Evolutionary conservation across 371 early-diverging fungal genomes (phyloP).

Genomic region (Circinella minor): DNA sequence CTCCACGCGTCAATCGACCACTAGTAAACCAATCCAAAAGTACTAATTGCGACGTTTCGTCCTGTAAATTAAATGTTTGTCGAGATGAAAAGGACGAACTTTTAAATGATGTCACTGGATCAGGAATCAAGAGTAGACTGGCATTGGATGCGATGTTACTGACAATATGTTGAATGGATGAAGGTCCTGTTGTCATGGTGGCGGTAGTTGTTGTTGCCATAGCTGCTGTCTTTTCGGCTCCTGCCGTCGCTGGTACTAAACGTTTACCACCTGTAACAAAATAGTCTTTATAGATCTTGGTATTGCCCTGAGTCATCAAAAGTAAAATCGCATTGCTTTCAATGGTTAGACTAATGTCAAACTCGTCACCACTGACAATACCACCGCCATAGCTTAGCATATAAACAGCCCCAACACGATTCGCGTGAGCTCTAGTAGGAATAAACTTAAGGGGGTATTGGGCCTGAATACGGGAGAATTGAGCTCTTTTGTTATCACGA

Average conservation of each 20-base stretch:
- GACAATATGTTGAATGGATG: constrained; percentile 53
- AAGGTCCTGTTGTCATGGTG: constrained; percentile 17
- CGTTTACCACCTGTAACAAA: constrained; percentile 9
- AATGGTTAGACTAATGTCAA: constrained; percentile 54
- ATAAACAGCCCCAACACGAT: constrained; percentile 48
- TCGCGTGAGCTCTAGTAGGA: constrained; percentile 44
- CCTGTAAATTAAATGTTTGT: constrained; percentile 57
- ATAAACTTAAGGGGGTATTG: constrained; percentile 57
- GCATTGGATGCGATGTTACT: constrained; percentile 39
- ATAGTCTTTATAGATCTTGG: constrained; percentile 71
- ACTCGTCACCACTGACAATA: constrained; percentile 71
- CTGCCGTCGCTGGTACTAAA: too few species aligned
- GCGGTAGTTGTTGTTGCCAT: constrained; percentile 15
- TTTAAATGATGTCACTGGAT: constrained; percentile 77
- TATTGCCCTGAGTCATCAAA: constrained; percentile 79
- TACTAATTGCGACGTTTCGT: constrained; percentile 55
- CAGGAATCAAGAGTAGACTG: constrained; percentile 68
- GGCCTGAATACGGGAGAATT: constrained; percentile 49
- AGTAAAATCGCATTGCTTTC: constrained; percentile 56
- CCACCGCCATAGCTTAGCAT: constrained; percentile 83
- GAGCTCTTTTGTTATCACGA: constrained; percentile 25
- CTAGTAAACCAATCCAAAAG: constrained; percentile 85
- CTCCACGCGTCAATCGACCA: constrained; percentile 75
- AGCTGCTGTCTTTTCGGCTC: constrained; percentile 17
- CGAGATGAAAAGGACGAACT: constrained; percentile 65